Evolutionary conservation across 2,329 filamentous ascomycete species (phyloP).

Genomic region (Byssoonygena ceratinophila): DNA sequence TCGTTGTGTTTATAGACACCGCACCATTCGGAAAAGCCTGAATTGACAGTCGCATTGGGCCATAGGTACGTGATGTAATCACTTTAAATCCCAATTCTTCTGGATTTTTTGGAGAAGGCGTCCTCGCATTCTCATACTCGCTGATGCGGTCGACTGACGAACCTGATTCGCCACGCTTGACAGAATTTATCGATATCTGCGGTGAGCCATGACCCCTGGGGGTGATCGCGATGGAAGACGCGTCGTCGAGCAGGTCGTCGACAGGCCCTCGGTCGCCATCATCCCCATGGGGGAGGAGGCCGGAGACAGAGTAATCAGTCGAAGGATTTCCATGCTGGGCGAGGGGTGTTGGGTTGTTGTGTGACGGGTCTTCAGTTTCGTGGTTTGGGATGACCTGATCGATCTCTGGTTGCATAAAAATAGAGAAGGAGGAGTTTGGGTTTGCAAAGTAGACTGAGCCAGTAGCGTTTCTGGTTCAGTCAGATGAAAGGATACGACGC

Average conservation of each 20-base stretch:
- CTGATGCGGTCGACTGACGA: slow-evolving; percentile 43
- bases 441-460: slow-evolving; percentile 45
- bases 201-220: neutral
- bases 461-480: slow-evolving; percentile 42
- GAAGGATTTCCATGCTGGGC: slow-evolving; percentile 51
- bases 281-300: slow-evolving; percentile 34
- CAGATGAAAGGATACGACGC: slow-evolving; percentile 18
- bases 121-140: slow-evolving; percentile 45
- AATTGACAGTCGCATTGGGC: slow-evolving; percentile 38
- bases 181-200: slow-evolving; percentile 12
- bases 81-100: slow-evolving; percentile 44
- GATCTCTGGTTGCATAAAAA: slow-evolving; percentile 58
- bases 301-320: slow-evolving; percentile 37
- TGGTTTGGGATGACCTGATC: slow-evolving; percentile 41
- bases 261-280: slow-evolving; percentile 25
- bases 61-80: slow-evolving; percentile 57
- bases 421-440: slow-evolving; percentile 26
- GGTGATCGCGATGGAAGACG: slow-evolving; percentile 20
- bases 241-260: slow-evolving; percentile 17
- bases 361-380: slow-evolving; percentile 31
- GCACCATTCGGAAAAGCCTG: slow-evolving; percentile 6
- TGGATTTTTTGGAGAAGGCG: slow-evolving; percentile 27
- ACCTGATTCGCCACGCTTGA: slow-evolving; percentile 24
- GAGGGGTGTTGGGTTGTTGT: slow-evolving; percentile 25
- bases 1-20: slow-evolving; percentile 20